Evolutionary conservation across 176 grass and related monocot species (phyloP).

Genomic region (Echinochloa phyllopogon): DNA sequence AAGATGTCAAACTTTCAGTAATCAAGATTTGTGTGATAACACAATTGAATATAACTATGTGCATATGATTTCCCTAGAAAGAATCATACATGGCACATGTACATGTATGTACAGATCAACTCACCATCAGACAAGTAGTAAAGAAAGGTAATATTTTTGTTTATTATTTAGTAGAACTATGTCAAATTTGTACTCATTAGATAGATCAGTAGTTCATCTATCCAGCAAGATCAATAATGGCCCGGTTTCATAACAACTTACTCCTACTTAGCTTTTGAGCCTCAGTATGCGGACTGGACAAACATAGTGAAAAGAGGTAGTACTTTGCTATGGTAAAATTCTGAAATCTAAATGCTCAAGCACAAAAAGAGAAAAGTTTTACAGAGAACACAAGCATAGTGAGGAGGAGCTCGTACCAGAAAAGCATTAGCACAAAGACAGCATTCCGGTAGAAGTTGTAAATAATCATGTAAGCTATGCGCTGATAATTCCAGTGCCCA

Average conservation of each 20-base stretch:
- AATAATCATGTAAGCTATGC: conserved; percentile 93
- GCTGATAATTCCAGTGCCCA: conserved; percentile 99
- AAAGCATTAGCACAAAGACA: conserved; percentile 97
- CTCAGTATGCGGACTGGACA: background rate
- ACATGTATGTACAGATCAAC: background rate
- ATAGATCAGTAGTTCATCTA: background rate
- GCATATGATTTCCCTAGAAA: background rate
- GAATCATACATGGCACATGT: background rate
- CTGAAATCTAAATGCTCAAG: conserved; percentile 30
- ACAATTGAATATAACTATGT: background rate
- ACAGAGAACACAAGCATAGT: conserved; percentile 13
- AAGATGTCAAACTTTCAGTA: background rate
- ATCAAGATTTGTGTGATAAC: background rate
- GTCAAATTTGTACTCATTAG: background rate
- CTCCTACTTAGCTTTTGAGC: background rate
- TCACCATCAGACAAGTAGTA: background rate
- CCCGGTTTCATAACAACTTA: background rate
- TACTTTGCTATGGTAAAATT: background rate
- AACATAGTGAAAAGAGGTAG: background rate
- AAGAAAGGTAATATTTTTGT: background rate
- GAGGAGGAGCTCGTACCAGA: conserved; percentile 64
- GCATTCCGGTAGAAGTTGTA: conserved; percentile 99
- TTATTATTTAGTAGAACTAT: background rate
- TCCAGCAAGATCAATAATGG: background rate
- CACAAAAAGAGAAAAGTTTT: conserved; percentile 24